A percentile compares a stretch with the other conserved stretches of the same genome.
Conservation (phyloP, 495 filamentous ascomycete species). For the Aspergillus saccharolyticus region DNA sequence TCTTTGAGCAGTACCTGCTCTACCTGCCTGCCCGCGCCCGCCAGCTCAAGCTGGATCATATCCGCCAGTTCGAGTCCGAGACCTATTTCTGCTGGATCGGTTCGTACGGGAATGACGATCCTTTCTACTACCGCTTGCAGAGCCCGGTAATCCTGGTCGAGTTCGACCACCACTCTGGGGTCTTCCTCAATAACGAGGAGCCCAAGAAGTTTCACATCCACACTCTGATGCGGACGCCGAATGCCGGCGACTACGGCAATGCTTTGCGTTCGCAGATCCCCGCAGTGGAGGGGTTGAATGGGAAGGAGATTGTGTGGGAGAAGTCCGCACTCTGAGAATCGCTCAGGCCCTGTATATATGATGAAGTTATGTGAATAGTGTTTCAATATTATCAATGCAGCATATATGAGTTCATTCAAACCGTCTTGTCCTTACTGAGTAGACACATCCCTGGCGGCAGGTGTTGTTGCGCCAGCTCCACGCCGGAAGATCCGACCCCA, state of each 20-base stretch:
- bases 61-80: slow-evolving; percentile 51
- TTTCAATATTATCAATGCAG: neutral
- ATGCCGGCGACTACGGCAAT: slow-evolving; percentile 69
- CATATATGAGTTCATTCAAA: neutral
- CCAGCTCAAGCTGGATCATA: slow-evolving; percentile 45
- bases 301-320: slow-evolving; percentile 40
- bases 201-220: slow-evolving; percentile 76
- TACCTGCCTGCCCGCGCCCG: slow-evolving; percentile 55
- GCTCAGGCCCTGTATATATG: neutral
- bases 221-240: slow-evolving; percentile 63
- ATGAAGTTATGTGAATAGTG: slow-evolving; percentile 5
- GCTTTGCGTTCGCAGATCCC: slow-evolving; percentile 44
- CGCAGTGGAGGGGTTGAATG: slow-evolving; percentile 33
- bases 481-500: neutral
- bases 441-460: neutral
- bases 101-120: slow-evolving; percentile 55
- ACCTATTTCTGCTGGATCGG: slow-evolving; percentile 78
- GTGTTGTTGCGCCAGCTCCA: neutral
- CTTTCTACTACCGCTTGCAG: slow-evolving; percentile 74
- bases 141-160: slow-evolving; percentile 67
- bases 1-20: slow-evolving; percentile 56
- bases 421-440: neutral
- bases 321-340: slow-evolving; percentile 8
- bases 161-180: slow-evolving; percentile 77
- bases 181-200: slow-evolving; percentile 66